These are phyloP conservation scores for Rhizophora mangle DNA, from an alignment of 345 rosid species.

Conservation along the genomic window DNA sequence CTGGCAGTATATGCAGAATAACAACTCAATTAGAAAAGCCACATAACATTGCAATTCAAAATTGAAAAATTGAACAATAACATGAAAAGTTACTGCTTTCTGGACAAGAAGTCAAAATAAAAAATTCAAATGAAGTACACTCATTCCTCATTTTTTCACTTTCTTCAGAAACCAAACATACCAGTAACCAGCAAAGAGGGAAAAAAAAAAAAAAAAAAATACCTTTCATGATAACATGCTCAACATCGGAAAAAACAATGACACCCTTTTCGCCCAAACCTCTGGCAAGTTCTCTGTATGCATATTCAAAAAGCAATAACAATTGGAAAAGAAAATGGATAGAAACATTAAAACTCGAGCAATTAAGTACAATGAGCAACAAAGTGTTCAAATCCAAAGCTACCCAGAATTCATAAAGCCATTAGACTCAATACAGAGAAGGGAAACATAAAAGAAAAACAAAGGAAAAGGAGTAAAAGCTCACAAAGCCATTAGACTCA, in stretches of 20 bases:
- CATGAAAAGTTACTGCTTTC: neutral
- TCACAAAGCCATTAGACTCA: no score
- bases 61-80: no score
- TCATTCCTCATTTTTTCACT: neutral
- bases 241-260: conserved; percentile 65
- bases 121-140: neutral
- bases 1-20: neutral
- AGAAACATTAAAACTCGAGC: neutral
- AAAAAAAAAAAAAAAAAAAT: conserved; percentile 4
- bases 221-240: conserved; percentile 77
- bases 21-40: neutral
- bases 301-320: conserved; percentile 6
- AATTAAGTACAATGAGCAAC: neutral
- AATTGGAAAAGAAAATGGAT: neutral
- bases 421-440: neutral
- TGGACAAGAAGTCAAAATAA: neutral
- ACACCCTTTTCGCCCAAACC: conserved; percentile 66
- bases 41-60: neutral
- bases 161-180: neutral
- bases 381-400: neutral
- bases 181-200: neutral
- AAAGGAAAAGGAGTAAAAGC: no score
- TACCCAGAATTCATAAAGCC: neutral
- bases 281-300: conserved; percentile 81
- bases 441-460: neutral